Base-by-base conservation (phyloP, 495 filamentous ascomycete genomes). In the Friedmanniomyces simplex region DNA sequence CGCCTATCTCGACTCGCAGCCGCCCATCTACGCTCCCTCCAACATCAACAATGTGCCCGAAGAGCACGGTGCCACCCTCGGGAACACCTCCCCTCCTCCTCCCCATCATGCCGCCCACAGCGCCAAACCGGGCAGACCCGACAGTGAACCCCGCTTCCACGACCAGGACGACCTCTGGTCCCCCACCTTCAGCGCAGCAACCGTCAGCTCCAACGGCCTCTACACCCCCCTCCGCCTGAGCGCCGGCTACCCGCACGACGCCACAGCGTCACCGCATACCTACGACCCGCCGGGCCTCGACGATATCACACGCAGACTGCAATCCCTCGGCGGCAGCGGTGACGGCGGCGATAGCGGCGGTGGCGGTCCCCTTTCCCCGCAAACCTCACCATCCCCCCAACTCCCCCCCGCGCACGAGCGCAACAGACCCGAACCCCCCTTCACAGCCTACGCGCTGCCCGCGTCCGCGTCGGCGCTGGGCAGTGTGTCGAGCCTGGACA, bases 211-310 rank as follows among this genome's bases (percentile, higher is more conserved):
- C 30, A 39, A 39, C 30, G 46, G 45, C 28, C 21, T 59, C n/a
- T n/a, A 54, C 41, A 55, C 60, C 18, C 60, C 60, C 39, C 59
- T 56, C 47, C 60, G 60, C 16, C 60, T 63, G 18, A 54, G 50
- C 45, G 54, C 8, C 12, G 50, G 18, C 14, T 32, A 54, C 14
- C 6, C 37, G 16, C 52, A 55, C 25, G 30, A 1, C 30, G 8
- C 49, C 26, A 26, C 25, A 36, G 25, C 16, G 18, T 10, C 25
- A 36, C 26, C 16, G 18, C 26, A 5, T 20, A 36, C 25, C 26
- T 18, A 49, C 46, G 25, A 49, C 46, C 11, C 46, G 6, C 46
- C 6, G 20, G 25, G 13, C 24, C 20, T 49, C 3, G 25, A 49
- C 46, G 46, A 49, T 21, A 16, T 49, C 21, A 49, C 46, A 3